Conservation (phyloP, 805 yeast species). For the Scheffersomyces stipitis region DNA sequence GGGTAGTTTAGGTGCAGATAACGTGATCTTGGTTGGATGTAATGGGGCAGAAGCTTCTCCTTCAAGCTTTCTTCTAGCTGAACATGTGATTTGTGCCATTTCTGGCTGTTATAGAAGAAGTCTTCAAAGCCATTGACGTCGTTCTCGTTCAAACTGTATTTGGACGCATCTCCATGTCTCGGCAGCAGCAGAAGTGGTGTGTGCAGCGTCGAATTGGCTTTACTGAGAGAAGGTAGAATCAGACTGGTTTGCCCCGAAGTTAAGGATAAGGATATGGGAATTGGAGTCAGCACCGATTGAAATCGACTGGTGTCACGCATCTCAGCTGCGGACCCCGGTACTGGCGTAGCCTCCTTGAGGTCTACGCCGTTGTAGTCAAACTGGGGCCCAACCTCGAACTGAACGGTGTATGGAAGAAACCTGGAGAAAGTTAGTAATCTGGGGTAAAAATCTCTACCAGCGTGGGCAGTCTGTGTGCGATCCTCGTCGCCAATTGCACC, state of each 20-base stretch:
- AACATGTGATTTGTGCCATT: constrained; percentile 2
- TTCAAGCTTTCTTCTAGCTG: constrained; percentile 19
- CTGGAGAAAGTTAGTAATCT: constrained; percentile 32
- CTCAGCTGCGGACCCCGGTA: constrained; percentile 1
- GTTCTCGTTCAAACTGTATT: constrained; percentile 4
- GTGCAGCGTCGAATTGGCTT: constrained; percentile 28
- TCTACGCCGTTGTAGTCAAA: constrained; percentile 4
- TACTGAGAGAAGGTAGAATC: constrained; percentile 37
- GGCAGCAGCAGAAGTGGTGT: constrained; percentile 16
- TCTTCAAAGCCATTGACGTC: constrained; percentile 55
- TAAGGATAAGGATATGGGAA: background rate
- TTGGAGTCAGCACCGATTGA: constrained; percentile 1
- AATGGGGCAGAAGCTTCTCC: constrained; percentile 31
- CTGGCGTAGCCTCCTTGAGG: constrained; percentile 9
- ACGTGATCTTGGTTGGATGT: constrained; percentile 48
- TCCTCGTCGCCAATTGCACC: background rate
- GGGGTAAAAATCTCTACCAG: no score
- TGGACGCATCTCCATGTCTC: constrained; percentile 7
- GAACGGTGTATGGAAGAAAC: constrained; percentile 76
- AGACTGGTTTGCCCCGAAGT: constrained; percentile 15
- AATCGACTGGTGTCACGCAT: background rate
- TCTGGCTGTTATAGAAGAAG: constrained; percentile 40
- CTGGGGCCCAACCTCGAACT: constrained; percentile 47
- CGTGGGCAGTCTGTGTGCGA: constrained; percentile 7
- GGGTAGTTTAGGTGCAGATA: constrained; percentile 23